These are phyloP conservation scores for Sarcodon sp. DNA, from an alignment of 768 basidiomycete genomes.

Conservation along the genomic window DNA sequence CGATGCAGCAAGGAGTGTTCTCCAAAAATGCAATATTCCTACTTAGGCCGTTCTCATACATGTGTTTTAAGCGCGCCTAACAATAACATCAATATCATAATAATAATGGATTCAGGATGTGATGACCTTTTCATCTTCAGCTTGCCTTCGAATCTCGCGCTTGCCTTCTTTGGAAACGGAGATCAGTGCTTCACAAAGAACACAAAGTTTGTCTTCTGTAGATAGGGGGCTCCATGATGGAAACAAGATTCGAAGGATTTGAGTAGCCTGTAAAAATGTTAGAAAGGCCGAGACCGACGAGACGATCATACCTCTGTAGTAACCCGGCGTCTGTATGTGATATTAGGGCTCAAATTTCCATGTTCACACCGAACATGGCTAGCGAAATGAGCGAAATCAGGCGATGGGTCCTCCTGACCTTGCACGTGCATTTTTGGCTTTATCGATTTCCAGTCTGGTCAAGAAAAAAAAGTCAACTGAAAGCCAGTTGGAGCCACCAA, in stretches of 20 bases:
- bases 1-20: conserved; percentile 39
- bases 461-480: background rate
- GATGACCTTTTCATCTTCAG: conserved; percentile 69
- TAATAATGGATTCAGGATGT: background rate
- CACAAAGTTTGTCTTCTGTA: conserved; percentile 38
- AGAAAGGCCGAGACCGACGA: background rate
- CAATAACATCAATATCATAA: background rate
- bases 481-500: background rate
- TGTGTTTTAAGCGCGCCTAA: conserved; percentile 50
- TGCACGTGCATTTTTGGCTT: conserved; percentile 69
- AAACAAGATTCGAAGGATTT: conserved; percentile 42
- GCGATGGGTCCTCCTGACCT: conserved; percentile 48
- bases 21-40: conserved; percentile 32
- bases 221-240: conserved; percentile 51
- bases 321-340: conserved; percentile 45
- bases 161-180: conserved; percentile 49
- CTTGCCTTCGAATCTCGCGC: conserved; percentile 45
- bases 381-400: conserved; percentile 43
- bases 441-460: conserved; percentile 55
- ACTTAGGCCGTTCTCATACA: conserved; percentile 42
- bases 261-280: conserved; percentile 31
- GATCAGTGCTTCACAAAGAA: conserved; percentile 45
- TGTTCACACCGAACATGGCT: conserved; percentile 66
- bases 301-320: conserved; percentile 36
- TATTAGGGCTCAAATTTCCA: conserved; percentile 41